Evolutionary conservation across 768 basidiomycete genomes (phyloP), one percentile per base, ranked within the genome.

Genomic region (Boletus sp.): DNA sequence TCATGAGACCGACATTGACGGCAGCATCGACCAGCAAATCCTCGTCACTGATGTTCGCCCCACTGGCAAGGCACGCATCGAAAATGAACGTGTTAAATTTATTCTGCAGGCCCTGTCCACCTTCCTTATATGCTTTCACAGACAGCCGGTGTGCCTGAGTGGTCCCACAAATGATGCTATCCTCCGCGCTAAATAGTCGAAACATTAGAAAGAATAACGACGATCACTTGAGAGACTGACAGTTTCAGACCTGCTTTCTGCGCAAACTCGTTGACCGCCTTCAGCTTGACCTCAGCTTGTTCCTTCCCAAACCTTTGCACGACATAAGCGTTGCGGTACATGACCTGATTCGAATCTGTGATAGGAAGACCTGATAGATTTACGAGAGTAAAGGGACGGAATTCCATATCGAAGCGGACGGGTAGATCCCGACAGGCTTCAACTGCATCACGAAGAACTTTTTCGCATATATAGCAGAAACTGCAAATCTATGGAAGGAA

Each of bases 91-190:
- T 57, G 41, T 77, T 72, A 11, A 80, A 52, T 17, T 66, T 61
- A 1, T 64, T 42, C 59, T 82, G 81, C 52, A 75, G 51, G 6
- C 55, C 58, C 49, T 71, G 68, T 1, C 79, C 78, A 24, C 74
- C 75, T 5, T 65, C 57, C 49, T 65, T 61, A 51, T 73, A 77
- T 2, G 80, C 79, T 49, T 77, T 75, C 14, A 69, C 62, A 3
- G 80, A 59, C 28, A 82, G 60, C n/a, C 81, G 67, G 62, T 83
- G 81, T 5, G 72, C 74, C 9, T 72, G 64, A 44, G 55, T 71
- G 17, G 80, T 78, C 44, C 64, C 68, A n/a, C 71, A 69, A 7
- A 81, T 37, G 7, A 65, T 66, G 4, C 75, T 75, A 44, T 75
- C 75, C 48, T 71, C 72, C 14, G 63, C 56, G 33, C 78, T 80